Evolutionary conservation across 306 rosid species (phyloP).

Genomic region (Morella rubra): DNA sequence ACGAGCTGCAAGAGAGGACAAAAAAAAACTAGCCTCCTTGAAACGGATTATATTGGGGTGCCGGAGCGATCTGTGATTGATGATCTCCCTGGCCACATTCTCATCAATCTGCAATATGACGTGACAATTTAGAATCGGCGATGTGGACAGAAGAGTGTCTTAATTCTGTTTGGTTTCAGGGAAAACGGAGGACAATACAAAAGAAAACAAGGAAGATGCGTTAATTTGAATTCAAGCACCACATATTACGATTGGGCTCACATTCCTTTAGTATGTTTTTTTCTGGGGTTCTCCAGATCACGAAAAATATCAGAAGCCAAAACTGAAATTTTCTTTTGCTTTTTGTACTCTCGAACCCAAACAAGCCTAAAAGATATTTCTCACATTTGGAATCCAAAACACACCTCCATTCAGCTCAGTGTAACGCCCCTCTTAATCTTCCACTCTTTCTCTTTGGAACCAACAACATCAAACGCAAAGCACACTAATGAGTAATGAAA

Average conservation of each 20-base stretch:
- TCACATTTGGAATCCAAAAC: slow-evolving; percentile 21
- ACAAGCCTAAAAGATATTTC: slow-evolving; percentile 7
- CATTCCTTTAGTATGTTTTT: slow-evolving; percentile 1
- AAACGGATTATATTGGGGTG: slow-evolving; percentile 72
- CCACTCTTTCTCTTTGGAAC: neutral
- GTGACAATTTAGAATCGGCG: slow-evolving; percentile 2
- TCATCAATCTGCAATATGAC: slow-evolving; percentile 53
- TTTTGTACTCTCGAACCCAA: slow-evolving; percentile 9
- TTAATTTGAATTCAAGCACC: slow-evolving; percentile 21
- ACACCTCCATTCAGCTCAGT: slow-evolving; percentile 13
- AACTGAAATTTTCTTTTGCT: slow-evolving; percentile 19
- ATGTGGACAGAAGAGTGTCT: slow-evolving; percentile 11
- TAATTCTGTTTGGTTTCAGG: slow-evolving; percentile 13
- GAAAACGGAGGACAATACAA: slow-evolving; percentile 3
- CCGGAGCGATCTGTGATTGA: slow-evolving; percentile 63
- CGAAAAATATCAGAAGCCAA: neutral
- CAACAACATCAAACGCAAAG: slow-evolving; percentile 26
- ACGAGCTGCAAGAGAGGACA: slow-evolving; percentile 13
- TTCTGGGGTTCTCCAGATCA: slow-evolving; percentile 14
- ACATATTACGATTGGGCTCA: slow-evolving; percentile 11
- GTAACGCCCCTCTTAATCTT: slow-evolving; percentile 1
- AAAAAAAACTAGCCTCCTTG: slow-evolving; percentile 49
- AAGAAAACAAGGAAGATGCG: neutral
- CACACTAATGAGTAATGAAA: neutral
- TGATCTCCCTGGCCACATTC: slow-evolving; percentile 71